These are phyloP conservation scores for Anaeramoeba ignava DNA, from an alignment of 78 protist species.

Conservation along the genomic window DNA sequence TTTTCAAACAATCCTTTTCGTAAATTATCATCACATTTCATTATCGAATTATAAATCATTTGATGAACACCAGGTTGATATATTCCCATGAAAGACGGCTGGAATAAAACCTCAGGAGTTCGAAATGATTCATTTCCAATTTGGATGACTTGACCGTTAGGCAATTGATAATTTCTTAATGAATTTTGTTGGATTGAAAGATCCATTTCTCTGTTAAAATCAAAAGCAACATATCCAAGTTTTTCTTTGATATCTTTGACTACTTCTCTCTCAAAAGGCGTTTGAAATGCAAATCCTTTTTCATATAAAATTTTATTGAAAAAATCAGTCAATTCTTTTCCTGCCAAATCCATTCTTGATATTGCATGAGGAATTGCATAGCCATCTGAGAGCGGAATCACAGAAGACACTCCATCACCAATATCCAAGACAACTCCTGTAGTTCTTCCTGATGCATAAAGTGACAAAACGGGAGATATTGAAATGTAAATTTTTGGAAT, in stretches of 20 bases:
- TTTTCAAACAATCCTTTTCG: conserved; percentile 9
- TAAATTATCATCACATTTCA: conserved; percentile 21
- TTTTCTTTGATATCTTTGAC: too few relatives aligned
- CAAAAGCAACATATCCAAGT: too few relatives aligned
- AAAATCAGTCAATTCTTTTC: conserved; percentile 10
- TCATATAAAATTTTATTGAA: not conserved
- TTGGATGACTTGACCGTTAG: conserved; percentile 15
- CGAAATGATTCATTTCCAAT: conserved; percentile 16
- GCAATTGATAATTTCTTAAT: conserved; percentile 23
- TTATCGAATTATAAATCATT: too few relatives aligned
- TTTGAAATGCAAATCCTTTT: too few relatives aligned
- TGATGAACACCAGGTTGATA: too few relatives aligned
- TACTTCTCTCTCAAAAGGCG: too few relatives aligned
- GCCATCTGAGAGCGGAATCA: conserved; percentile 19
- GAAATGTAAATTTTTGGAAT: conserved; percentile 24
- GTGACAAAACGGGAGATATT: conserved; percentile 20
- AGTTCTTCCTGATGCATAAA: conserved; percentile 21
- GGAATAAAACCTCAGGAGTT: conserved; percentile 16
- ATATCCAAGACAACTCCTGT: conserved; percentile 31
- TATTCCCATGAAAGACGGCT: too few relatives aligned
- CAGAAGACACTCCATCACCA: conserved; percentile 17
- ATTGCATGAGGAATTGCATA: conserved; percentile 20
- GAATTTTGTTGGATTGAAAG: too few relatives aligned
- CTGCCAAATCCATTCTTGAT: not conserved
- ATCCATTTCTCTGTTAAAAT: too few relatives aligned